Percentiles rank a stretch among this genome's conserved stretches.
Conservation (phyloP, 495 filamentous ascomycete genomes). For the Aspergillus campestris region DNA sequence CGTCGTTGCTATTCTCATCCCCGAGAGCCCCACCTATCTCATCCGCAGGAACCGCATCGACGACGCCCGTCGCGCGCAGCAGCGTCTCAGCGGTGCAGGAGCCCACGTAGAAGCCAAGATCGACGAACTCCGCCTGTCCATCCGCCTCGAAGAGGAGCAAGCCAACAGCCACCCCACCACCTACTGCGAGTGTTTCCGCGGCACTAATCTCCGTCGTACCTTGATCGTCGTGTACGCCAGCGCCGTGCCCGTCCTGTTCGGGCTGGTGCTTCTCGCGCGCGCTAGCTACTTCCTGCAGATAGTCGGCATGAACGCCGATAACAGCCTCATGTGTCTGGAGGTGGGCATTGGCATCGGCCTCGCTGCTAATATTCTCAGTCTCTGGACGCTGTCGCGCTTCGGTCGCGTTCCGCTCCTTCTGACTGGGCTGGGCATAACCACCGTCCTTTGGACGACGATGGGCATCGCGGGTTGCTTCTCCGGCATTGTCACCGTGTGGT, state of each 20-base stretch:
- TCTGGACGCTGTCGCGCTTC: conserved; percentile 20
- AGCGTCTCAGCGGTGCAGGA: conserved; percentile 8
- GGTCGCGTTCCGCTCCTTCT: conserved; percentile 20
- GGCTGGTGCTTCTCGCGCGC: conserved; percentile 22
- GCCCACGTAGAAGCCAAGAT: conserved; percentile 10
- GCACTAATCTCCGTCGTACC: conserved; percentile 37
- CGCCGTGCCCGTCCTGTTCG: conserved; percentile 23
- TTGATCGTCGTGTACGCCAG: conserved; percentile 36
- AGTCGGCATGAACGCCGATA: conserved; percentile 22
- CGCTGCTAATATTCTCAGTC: conserved; percentile 21
- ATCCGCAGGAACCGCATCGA: conserved; percentile 53
- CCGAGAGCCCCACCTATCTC: conserved; percentile 69
- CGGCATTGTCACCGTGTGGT: conserved; percentile 22
- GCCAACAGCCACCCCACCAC: conserved; percentile 8
- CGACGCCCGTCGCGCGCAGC: conserved; percentile 41
- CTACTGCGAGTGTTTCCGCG: conserved; percentile 37
- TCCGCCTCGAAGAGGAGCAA: conserved; percentile 18
- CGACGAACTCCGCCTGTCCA: conserved; percentile 14
- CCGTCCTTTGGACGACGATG: conserved; percentile 22
- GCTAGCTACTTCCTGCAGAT: conserved; percentile 28
- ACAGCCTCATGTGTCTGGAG: conserved; percentile 25
- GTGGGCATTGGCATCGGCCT: conserved; percentile 24
- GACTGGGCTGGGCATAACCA: conserved; percentile 7
- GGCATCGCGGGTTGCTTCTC: conserved; percentile 28
- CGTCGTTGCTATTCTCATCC: conserved; percentile 59